Conservation (phyloP, 495 filamentous ascomycete genomes). For the Xylaria castorea region DNA sequence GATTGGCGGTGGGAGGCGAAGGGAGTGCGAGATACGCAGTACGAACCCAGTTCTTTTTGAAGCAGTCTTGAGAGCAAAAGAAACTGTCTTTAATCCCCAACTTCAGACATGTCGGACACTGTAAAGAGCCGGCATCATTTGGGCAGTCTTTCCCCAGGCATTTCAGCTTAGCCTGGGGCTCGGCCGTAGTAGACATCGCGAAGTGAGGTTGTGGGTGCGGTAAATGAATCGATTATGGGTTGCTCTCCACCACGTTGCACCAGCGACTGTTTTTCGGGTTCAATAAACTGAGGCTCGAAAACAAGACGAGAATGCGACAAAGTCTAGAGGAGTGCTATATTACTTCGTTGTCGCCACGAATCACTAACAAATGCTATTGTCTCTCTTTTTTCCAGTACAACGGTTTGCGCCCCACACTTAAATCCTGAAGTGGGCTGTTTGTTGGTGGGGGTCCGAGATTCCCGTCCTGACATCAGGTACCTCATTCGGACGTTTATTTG, state of each 20-base stretch:
- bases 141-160: constrained; percentile 82
- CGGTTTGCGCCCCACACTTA: background rate
- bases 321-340: background rate
- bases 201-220: constrained; percentile 3
- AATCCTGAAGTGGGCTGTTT: constrained; percentile 18
- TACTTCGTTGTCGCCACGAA: background rate
- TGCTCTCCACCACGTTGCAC: background rate
- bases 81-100: constrained; percentile 84
- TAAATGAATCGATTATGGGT: background rate
- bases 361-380: background rate
- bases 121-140: constrained; percentile 81
- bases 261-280: background rate
- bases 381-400: constrained; percentile 6
- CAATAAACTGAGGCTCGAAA: background rate
- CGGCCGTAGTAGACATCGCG: constrained; percentile 48
- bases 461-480: background rate
- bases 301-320: background rate
- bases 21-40: constrained; percentile 13
- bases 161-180: constrained; percentile 64
- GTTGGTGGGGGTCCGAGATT: constrained; percentile 13
- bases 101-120: constrained; percentile 95
- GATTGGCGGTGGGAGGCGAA: background rate
- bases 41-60: constrained; percentile 96
- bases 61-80: constrained; percentile 99
- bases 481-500: background rate